Evolutionary conservation across 106 monocot genomes (phyloP).

Genomic region (Acorus gramineus): DNA sequence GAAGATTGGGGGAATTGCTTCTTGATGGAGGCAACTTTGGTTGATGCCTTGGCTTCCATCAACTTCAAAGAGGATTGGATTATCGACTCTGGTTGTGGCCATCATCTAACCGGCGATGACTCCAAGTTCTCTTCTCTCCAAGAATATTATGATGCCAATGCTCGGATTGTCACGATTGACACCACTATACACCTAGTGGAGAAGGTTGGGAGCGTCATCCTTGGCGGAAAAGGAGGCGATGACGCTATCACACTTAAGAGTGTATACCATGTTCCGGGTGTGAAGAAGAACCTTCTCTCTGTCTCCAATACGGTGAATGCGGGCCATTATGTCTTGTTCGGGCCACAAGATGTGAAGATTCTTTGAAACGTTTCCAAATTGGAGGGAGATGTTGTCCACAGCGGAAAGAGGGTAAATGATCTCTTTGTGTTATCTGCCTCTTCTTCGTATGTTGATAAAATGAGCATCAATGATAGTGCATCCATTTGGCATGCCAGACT

Average conservation of each 20-base stretch:
- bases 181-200: not conserved
- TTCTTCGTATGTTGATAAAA: constrained; percentile 1
- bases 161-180: not conserved
- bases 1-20: too few relatives aligned
- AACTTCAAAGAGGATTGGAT: not conserved
- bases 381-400: constrained; percentile 1
- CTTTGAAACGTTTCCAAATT: not conserved
- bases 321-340: not conserved
- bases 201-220: not conserved
- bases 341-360: constrained; percentile 4
- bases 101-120: not conserved
- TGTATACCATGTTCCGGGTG: not conserved
- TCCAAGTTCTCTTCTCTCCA: not conserved
- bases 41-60: not conserved
- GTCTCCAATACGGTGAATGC: not conserved
- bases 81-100: not conserved
- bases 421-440: constrained; percentile 2
- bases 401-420: not conserved
- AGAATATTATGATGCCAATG: not conserved
- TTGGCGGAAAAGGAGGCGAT: not conserved
- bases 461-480: constrained; percentile 3
- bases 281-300: too few relatives aligned
- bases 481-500: constrained; percentile 6
- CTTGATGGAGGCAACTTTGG: too few relatives aligned
- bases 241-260: not conserved